Conservation (phyloP, 345 rosid genomes). For the Linum lewisii region DNA sequence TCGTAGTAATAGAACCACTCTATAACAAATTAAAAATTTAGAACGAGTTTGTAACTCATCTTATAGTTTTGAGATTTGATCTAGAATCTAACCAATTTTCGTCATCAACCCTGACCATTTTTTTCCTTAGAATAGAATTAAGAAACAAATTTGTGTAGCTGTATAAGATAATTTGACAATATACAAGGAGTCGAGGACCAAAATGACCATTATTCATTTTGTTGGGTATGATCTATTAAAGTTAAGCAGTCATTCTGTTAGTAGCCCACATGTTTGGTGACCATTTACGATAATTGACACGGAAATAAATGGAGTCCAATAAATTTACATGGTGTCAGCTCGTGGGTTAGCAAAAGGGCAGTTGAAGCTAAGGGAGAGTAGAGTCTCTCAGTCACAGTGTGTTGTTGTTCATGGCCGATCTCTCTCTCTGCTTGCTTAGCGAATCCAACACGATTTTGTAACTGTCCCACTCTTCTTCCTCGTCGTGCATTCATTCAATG, state of each 20-base stretch:
- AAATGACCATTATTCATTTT: neutral
- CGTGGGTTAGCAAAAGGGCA: constrained; percentile 16
- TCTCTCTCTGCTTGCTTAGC: neutral
- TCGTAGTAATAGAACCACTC: too few relatives aligned
- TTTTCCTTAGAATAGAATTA: too few relatives aligned
- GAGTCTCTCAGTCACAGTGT: neutral
- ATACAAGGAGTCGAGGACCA: neutral
- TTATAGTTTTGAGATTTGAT: too few relatives aligned
- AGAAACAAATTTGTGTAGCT: too few relatives aligned
- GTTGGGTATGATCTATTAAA: constrained; percentile 6
- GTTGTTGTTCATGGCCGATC: neutral
- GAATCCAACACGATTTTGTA: too few relatives aligned
- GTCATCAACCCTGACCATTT: too few relatives aligned
- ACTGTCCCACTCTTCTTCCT: neutral
- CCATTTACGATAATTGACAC: neutral
- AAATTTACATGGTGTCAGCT: constrained; percentile 42
- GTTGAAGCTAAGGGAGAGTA: neutral
- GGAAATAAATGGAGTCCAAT: constrained; percentile 8
- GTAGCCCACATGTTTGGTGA: constrained; percentile 23
- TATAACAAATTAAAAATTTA: too few relatives aligned
- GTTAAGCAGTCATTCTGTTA: neutral
- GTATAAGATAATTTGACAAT: too few relatives aligned
- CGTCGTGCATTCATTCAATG: too few relatives aligned
- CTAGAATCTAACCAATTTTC: too few relatives aligned
- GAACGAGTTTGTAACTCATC: too few relatives aligned